These are phyloP conservation scores for Didymella glomerata DNA, from an alignment of 2,329 filamentous ascomycete species.

Conservation along the genomic window DNA sequence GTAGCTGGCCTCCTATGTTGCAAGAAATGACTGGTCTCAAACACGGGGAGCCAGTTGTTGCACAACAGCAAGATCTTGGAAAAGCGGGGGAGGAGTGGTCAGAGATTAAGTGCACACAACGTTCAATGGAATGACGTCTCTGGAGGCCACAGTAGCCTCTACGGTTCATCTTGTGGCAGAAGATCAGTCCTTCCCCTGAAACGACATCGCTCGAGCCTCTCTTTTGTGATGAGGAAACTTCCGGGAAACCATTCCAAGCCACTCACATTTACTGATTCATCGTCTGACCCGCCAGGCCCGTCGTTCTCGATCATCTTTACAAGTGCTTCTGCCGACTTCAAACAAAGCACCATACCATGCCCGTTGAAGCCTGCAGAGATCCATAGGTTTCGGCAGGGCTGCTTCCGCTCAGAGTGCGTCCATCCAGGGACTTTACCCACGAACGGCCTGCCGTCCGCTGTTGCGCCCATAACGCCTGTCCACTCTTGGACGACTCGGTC, in stretches of 20 bases:
- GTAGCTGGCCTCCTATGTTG: conserved; percentile 40
- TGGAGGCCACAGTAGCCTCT: too few relatives aligned
- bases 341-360: conserved; percentile 70
- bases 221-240: conserved; percentile 58
- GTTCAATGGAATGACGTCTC: too few relatives aligned
- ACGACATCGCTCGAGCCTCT: conserved; percentile 50
- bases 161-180: conserved; percentile 10
- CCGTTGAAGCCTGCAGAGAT: conserved; percentile 70
- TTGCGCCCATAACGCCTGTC: conserved; percentile 63
- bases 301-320: conserved; percentile 61
- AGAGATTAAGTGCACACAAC: too few relatives aligned
- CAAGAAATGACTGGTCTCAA: too few relatives aligned
- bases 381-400: conserved; percentile 56
- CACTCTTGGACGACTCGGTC: conserved; percentile 53
- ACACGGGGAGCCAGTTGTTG: too few relatives aligned
- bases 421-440: conserved; percentile 54
- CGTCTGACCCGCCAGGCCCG: conserved; percentile 31
- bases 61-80: too few relatives aligned
- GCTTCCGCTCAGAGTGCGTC: not conserved
- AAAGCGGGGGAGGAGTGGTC: too few relatives aligned
- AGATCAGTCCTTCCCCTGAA: conserved; percentile 43
- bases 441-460: conserved; percentile 61
- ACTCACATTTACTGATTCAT: not conserved
- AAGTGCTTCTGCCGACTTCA: conserved; percentile 67
- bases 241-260: conserved; percentile 62